Conservation (phyloP, 1,284 basidiomycete species). For the Ustilago vetiveriae region DNA sequence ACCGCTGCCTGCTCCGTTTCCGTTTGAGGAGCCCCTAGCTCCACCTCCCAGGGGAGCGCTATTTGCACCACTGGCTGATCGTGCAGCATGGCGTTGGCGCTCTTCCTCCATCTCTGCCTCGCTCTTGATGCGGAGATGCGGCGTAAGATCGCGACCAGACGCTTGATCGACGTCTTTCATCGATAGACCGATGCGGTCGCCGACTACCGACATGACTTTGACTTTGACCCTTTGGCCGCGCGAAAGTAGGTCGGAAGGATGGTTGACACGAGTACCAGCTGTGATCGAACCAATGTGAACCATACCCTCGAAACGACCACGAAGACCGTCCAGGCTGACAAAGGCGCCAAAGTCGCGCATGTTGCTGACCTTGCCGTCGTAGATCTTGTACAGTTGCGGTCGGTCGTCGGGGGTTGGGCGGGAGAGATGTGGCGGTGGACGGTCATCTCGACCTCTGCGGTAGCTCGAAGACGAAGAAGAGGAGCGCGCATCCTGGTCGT, state of each 20-base stretch:
- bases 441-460: slow-evolving; percentile 31
- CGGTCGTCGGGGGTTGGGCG: slow-evolving; percentile 72
- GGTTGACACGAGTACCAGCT: slow-evolving; percentile 77
- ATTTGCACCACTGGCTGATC: slow-evolving; percentile 69
- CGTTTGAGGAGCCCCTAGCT: slow-evolving; percentile 6
- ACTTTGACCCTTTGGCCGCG: slow-evolving; percentile 90
- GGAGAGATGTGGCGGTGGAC: slow-evolving; percentile 38
- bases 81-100: slow-evolving; percentile 38
- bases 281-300: slow-evolving; percentile 94
- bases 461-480: slow-evolving; percentile 10
- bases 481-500: slow-evolving; percentile 9
- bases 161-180: slow-evolving; percentile 98
- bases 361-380: slow-evolving; percentile 83
- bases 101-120: slow-evolving; percentile 76
- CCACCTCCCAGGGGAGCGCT: slow-evolving; percentile 68
- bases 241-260: slow-evolving; percentile 84
- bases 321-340: slow-evolving; percentile 84
- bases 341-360: slow-evolving; percentile 97
- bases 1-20: slow-evolving; percentile 30
- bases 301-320: slow-evolving; percentile 88
- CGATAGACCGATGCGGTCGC: slow-evolving; percentile 81
- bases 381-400: slow-evolving; percentile 93
- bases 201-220: slow-evolving; percentile 80
- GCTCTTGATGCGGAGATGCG: slow-evolving; percentile 90
- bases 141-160: slow-evolving; percentile 87